Conservation (phyloP, 192 early-diverging fungal genomes). For the Coemansia sp. region DNA sequence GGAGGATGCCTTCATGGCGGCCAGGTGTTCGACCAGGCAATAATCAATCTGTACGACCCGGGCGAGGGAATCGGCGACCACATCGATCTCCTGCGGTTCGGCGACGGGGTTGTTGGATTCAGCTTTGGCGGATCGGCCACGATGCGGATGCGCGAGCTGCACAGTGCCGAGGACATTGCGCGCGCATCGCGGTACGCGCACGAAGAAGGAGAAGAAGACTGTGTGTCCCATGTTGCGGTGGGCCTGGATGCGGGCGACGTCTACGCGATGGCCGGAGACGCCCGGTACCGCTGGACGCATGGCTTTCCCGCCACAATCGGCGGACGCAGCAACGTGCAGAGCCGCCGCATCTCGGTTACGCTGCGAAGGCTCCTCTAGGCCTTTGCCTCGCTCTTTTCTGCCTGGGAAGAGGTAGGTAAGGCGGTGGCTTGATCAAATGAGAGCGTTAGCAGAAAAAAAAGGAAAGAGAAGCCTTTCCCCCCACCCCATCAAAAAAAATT, state of each 20-base stretch:
- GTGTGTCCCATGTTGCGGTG: constrained; percentile 8
- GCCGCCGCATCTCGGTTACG: constrained; percentile 38
- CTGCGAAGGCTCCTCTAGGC: constrained; percentile 24
- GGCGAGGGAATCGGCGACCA: constrained; percentile 60
- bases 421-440: no score
- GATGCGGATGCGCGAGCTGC: constrained; percentile 44
- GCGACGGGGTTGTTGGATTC: constrained; percentile 54
- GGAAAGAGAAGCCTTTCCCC: no score
- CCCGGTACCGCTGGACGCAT: constrained; percentile 58
- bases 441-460: no score
- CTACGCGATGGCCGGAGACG: constrained; percentile 52
- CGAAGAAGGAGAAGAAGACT: neutral
- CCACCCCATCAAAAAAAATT: neutral
- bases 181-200: constrained; percentile 16
- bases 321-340: constrained; percentile 13
- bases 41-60: constrained; percentile 56
- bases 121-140: constrained; percentile 39
- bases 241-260: constrained; percentile 49
- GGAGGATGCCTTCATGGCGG: neutral
- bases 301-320: constrained; percentile 42
- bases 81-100: constrained; percentile 59
- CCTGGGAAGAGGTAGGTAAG: no score
- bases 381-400: neutral
- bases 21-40: constrained; percentile 52
- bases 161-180: neutral